These are phyloP conservation scores for Epipyxis sp. DNA, from an alignment of 108 stramenopile species.

Conservation along the genomic window DNA sequence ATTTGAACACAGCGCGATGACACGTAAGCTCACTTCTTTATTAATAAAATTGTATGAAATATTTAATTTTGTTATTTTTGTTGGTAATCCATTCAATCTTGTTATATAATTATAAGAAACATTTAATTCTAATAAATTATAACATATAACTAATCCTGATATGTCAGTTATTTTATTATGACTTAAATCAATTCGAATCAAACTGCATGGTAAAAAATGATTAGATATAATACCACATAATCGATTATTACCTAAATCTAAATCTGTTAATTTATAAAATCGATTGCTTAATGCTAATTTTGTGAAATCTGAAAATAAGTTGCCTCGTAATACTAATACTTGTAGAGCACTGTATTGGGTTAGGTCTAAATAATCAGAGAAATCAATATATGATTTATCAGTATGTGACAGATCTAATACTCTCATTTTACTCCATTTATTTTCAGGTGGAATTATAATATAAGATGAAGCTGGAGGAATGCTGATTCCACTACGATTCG, in stretches of 20 bases:
- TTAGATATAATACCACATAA: neutral
- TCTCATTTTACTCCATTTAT: no score
- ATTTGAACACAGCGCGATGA: neutral
- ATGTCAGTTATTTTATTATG: neutral
- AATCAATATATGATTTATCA: no score
- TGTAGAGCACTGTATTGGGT: no score
- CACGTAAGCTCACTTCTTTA: neutral
- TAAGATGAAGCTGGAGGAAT: no score
- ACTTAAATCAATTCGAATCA: neutral
- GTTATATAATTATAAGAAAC: neutral
- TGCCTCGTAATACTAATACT: no score
- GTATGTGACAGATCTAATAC: no score
- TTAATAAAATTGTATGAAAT: neutral
- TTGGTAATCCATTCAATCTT: neutral
- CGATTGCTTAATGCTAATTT: no score
- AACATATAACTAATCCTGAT: neutral
- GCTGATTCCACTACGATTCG: no score
- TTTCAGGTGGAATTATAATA: no score
- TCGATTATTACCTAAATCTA: neutral
- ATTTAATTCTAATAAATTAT: neutral
- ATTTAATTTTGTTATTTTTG: neutral
- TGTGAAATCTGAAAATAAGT: no score
- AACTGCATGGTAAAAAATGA: neutral
- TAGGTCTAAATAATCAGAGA: no score
- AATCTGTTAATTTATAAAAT: neutral